Conservation (phyloP, 345 rosid genomes). For the Dipteronia sinensis region DNA sequence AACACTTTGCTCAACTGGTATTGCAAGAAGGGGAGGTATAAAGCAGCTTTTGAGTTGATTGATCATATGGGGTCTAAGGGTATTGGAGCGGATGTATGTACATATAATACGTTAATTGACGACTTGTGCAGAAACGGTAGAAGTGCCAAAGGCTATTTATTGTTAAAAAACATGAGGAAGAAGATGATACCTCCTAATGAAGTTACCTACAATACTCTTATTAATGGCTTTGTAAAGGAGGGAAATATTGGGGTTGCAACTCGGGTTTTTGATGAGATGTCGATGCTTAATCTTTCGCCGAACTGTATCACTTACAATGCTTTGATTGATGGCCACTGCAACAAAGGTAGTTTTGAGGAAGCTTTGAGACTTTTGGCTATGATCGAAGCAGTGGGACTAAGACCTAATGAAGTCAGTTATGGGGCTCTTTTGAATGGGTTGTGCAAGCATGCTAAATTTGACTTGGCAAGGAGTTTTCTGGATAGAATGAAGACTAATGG, state of each 20-base stretch:
- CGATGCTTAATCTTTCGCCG: conserved; percentile 51
- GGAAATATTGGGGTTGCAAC: conserved; percentile 63
- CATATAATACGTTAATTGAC: conserved; percentile 75
- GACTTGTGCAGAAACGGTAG: conserved; percentile 71
- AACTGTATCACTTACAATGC: conserved; percentile 65
- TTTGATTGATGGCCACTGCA: conserved; percentile 67
- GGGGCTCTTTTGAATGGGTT: conserved; percentile 72
- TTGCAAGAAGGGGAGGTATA: conserved; percentile 70
- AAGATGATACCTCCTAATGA: conserved; percentile 60
- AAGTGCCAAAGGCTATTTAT: conserved; percentile 80
- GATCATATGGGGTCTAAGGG: conserved; percentile 77
- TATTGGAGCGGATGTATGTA: conserved; percentile 68
- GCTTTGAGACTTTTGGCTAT: conserved; percentile 60
- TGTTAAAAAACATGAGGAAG: conserved; percentile 81
- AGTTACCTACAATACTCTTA: conserved; percentile 77
- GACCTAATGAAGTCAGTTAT: conserved; percentile 65
- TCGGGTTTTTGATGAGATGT: conserved; percentile 70
- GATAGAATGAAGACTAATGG: conserved; percentile 68
- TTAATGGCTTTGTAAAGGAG: conserved; percentile 72
- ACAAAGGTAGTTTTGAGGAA: conserved; percentile 52
- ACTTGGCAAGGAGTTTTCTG: conserved; percentile 55
- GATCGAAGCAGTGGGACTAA: conserved; percentile 58
- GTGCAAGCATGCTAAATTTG: conserved; percentile 62
- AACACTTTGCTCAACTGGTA: conserved; percentile 81
- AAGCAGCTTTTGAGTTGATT: conserved; percentile 61